Evolutionary conservation across 208 protist species (phyloP).

Genomic region (Trypanosoma lewisi): DNA sequence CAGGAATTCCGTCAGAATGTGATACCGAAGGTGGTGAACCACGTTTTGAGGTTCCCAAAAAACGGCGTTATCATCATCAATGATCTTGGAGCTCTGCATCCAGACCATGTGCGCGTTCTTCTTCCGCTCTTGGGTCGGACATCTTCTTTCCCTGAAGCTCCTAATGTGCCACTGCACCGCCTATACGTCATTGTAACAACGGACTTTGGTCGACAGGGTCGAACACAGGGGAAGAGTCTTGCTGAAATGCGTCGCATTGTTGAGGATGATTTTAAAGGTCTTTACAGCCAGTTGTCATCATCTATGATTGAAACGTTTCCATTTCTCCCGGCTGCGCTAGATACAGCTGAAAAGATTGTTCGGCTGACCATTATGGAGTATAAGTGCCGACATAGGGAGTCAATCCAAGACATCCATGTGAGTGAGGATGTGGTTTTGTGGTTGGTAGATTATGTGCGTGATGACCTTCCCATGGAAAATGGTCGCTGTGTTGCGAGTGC

Average conservation of each 20-base stretch:
- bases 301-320: slow-evolving; percentile 62
- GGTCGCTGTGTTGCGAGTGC: slow-evolving; percentile 26
- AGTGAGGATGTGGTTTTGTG: slow-evolving; percentile 20
- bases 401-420: slow-evolving; percentile 12
- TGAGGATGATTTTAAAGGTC: slow-evolving; percentile 48
- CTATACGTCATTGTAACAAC: slow-evolving; percentile 71
- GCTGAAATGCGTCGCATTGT: slow-evolving; percentile 60
- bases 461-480: slow-evolving; percentile 29
- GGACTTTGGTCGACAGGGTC: slow-evolving; percentile 71
- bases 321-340: slow-evolving; percentile 57
- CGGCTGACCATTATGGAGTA: slow-evolving; percentile 33
- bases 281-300: slow-evolving; percentile 44
- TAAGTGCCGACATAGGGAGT: slow-evolving; percentile 25
- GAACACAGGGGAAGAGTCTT: slow-evolving; percentile 63
- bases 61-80: slow-evolving; percentile 75
- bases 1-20: slow-evolving; percentile 51
- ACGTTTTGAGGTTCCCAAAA: slow-evolving; percentile 37
- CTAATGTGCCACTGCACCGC: slow-evolving; percentile 23
- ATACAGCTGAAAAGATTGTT: slow-evolving; percentile 50
- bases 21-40: slow-evolving; percentile 37
- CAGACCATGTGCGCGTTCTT: slow-evolving; percentile 49
- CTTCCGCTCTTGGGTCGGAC: slow-evolving; percentile 53
- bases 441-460: slow-evolving; percentile 25
- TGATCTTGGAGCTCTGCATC: slow-evolving; percentile 50
- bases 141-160: slow-evolving; percentile 42